Percentiles rank a stretch among this genome's conserved stretches.
Evolutionary conservation across 176 grass and related monocot genomes (phyloP).

Genomic region (Rhynchospora pubera): DNA sequence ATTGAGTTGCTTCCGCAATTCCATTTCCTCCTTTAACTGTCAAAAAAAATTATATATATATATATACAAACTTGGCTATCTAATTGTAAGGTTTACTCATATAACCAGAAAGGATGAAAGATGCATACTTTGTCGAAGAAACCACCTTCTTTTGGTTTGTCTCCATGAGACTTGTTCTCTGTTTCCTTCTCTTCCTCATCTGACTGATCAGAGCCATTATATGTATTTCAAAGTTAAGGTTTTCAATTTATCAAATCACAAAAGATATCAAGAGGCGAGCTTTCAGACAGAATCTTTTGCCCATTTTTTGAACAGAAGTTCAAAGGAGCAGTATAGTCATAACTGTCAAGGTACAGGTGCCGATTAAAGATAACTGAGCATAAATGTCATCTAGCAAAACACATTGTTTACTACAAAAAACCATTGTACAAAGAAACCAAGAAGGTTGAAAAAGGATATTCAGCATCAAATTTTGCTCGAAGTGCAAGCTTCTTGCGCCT

Average conservation of each 20-base stretch:
- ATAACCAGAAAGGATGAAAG: not conserved
- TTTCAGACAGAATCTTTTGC: slow-evolving; percentile 1
- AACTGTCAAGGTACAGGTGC: too few relatives aligned
- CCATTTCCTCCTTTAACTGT: slow-evolving; percentile 89
- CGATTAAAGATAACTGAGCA: not conserved
- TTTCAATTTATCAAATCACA: slow-evolving; percentile 1
- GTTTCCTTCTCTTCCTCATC: slow-evolving; percentile 45
- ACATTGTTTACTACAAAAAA: slow-evolving; percentile 5
- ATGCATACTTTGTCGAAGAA: slow-evolving; percentile 88
- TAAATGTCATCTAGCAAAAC: not conserved
- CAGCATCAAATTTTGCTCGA: slow-evolving; percentile 74
- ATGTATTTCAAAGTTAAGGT: slow-evolving; percentile 74
- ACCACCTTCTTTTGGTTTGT: slow-evolving; percentile 45
- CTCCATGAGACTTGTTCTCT: slow-evolving; percentile 50
- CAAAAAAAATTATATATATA: slow-evolving; percentile 18
- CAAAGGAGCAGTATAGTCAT: too few relatives aligned
- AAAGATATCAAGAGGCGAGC: slow-evolving; percentile 11
- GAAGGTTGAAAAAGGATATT: slow-evolving; percentile 65
- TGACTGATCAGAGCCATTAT: slow-evolving; percentile 60
- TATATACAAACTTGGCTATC: not conserved
- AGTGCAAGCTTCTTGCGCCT: slow-evolving; percentile 81
- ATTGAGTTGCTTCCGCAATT: slow-evolving; percentile 78
- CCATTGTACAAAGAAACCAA: not conserved
- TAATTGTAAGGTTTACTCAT: slow-evolving; percentile 5
- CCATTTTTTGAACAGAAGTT: not conserved